Conservation (phyloP, 352 stramenopile genomes). For the Pythium aristosporum region DNA sequence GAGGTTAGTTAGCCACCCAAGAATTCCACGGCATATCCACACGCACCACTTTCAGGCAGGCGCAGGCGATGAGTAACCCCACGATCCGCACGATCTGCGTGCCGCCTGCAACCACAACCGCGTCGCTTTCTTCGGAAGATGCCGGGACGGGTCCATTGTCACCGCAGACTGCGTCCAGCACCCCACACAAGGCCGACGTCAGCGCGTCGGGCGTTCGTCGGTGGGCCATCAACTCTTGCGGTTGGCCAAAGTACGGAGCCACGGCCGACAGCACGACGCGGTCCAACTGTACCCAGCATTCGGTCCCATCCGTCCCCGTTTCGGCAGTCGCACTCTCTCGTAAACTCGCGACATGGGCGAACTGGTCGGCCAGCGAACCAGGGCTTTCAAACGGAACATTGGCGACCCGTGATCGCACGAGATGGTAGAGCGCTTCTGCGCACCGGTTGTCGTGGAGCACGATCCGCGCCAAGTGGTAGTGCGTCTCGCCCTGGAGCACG, state of each 20-base stretch:
- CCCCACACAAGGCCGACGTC: constrained; percentile 4
- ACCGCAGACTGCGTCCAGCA: constrained; percentile 14
- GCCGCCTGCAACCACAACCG: not conserved
- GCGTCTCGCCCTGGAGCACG: constrained; percentile 14
- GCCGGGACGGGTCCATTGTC: not conserved
- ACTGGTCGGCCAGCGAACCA: constrained; percentile 20
- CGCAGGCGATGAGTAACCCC: constrained; percentile 23
- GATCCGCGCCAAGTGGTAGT: constrained; percentile 28
- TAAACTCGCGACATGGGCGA: constrained; percentile 7
- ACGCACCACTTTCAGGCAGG: constrained; percentile 17
- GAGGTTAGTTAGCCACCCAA: not conserved
- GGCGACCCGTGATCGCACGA: constrained; percentile 14
- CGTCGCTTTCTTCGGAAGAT: not conserved
- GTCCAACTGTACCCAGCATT: constrained; percentile 16
- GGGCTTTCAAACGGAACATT: constrained; percentile 12
- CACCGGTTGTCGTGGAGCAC: constrained; percentile 22
- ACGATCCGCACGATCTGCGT: constrained; percentile 23
- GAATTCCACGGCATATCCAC: not conserved
- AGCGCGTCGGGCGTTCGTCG: constrained; percentile 15
- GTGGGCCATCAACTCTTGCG: constrained; percentile 25
- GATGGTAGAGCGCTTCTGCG: constrained; percentile 26
- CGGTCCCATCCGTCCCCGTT: not conserved
- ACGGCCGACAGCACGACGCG: constrained; percentile 11
- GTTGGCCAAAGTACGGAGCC: constrained; percentile 17
- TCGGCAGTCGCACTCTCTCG: not conserved